phyloP scores from a whole-genome alignment of 306 rosid species.

The Malus sylvestris region DNA sequence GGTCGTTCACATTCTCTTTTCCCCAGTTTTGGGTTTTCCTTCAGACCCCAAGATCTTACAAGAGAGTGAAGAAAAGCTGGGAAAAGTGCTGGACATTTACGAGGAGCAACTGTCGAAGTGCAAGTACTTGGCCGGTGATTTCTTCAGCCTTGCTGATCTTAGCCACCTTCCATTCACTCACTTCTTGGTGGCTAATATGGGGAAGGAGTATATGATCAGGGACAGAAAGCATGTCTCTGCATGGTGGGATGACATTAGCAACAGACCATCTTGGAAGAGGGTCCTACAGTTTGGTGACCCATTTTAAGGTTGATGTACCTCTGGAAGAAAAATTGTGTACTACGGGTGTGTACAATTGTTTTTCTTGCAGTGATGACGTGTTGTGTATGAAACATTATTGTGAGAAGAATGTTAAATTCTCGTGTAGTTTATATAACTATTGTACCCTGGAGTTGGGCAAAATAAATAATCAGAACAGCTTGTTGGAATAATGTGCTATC shows the following conservation, averaged over 20 bases:
- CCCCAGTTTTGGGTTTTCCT: not conserved
- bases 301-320: not conserved
- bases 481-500: too few relatives aligned
- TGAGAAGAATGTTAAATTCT: too few relatives aligned
- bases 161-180: constrained; percentile 40
- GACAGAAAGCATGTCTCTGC: constrained; percentile 31
- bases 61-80: constrained; percentile 43
- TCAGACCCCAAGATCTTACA: constrained; percentile 33
- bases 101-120: constrained; percentile 44
- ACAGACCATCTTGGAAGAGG: constrained; percentile 40
- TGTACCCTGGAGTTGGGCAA: too few relatives aligned
- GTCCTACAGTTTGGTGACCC: constrained; percentile 8
- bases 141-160: constrained; percentile 46
- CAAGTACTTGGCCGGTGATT: constrained; percentile 53
- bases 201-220: constrained; percentile 21
- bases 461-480: too few relatives aligned
- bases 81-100: constrained; percentile 39
- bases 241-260: constrained; percentile 45
- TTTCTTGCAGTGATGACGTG: not conserved
- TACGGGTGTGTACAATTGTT: not conserved
- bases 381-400: not conserved
- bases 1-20: constrained; percentile 14
- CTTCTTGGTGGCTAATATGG: constrained; percentile 29
- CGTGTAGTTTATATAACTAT: too few relatives aligned
- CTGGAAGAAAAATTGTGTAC: not conserved